A percentile compares a stretch with the other conserved stretches of the same genome.
Evolutionary conservation across 805 yeast species (phyloP).

Genomic region (Saturnispora quitensis): DNA sequence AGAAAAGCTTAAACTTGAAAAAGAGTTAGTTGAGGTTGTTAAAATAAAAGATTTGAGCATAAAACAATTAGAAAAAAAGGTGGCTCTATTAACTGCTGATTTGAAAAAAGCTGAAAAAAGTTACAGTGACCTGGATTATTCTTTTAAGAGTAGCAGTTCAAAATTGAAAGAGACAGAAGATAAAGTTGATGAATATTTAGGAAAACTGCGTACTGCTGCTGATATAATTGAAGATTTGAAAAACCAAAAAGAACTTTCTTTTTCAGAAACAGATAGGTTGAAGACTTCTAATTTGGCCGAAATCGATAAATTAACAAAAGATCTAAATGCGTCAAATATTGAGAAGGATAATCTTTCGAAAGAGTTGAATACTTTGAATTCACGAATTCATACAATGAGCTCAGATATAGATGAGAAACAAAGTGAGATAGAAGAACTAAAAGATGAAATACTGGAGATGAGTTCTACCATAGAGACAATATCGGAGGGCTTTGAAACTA

Average conservation of each 20-base stretch:
- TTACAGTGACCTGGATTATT: conserved; percentile 19
- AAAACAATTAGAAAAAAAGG: conserved; percentile 15
- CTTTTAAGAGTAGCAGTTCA: conserved; percentile 18
- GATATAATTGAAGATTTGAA: conserved; percentile 20
- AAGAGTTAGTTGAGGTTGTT: conserved; percentile 19
- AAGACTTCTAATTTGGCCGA: conserved; percentile 1
- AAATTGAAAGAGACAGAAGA: conserved; percentile 20
- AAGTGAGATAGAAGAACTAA: conserved; percentile 10
- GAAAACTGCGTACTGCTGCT: conserved; percentile 21
- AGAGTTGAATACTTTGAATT: conserved; percentile 1
- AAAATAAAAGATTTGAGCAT: conserved; percentile 19
- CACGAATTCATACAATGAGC: not conserved
- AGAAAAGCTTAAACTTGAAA: conserved; percentile 24
- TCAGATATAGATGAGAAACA: conserved; percentile 17
- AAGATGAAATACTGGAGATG: conserved; percentile 16
- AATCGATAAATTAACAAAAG: conserved; percentile 11
- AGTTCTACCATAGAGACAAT: conserved; percentile 27
- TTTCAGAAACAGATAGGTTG: conserved; percentile 13
- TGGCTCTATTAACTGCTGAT: conserved; percentile 14
- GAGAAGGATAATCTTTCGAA: not conserved
- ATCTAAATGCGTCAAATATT: conserved; percentile 1
- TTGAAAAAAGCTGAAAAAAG: conserved; percentile 18
- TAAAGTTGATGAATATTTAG: conserved; percentile 15
- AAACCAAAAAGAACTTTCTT: conserved; percentile 17
- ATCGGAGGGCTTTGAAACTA: conserved; percentile 13